phyloP scores from a whole-genome alignment of 208 protist genomes.

The Trypanosoma lewisi region DNA sequence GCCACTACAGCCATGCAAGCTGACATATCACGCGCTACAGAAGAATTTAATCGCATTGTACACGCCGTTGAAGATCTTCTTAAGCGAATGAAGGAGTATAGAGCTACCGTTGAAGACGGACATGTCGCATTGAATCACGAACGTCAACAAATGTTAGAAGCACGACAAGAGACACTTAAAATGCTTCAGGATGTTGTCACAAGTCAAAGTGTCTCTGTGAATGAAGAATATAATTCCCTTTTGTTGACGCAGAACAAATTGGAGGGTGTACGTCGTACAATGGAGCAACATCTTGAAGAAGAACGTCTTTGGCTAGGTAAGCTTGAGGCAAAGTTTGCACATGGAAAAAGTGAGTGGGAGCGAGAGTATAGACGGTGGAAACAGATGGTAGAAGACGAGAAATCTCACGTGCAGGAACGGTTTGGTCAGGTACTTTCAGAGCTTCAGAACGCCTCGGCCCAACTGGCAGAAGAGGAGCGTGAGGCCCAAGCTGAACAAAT shows the following conservation, averaged over 20 bases:
- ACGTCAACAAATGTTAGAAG: conserved; percentile 27
- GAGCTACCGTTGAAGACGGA: conserved; percentile 39
- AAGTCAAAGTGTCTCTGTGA: conserved; percentile 43
- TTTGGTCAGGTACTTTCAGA: conserved; percentile 41
- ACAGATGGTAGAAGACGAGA: conserved; percentile 60
- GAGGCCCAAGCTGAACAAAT: conserved; percentile 35
- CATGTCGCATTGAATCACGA: conserved; percentile 37
- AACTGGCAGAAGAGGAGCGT: conserved; percentile 53
- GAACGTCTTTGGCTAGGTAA: conserved; percentile 66
- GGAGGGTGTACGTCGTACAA: conserved; percentile 30
- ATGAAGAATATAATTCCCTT: conserved; percentile 44
- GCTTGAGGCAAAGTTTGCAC: conserved; percentile 46
- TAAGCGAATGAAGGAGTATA: conserved; percentile 44
- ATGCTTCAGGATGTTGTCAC: conserved; percentile 41
- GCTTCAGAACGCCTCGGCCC: conserved; percentile 38
- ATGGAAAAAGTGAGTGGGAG: conserved; percentile 57
- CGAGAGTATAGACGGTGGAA: conserved; percentile 73
- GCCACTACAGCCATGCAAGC: conserved; percentile 38
- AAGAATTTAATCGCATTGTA: conserved; percentile 36
- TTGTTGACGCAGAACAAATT: conserved; percentile 44
- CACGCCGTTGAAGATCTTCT: conserved; percentile 35
- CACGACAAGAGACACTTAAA: conserved; percentile 35
- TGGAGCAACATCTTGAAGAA: conserved; percentile 61
- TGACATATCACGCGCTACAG: conserved; percentile 35
- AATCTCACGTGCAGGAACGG: conserved; percentile 44